Conservation (phyloP, 2,329 filamentous ascomycete species). For the Ceratocystis variospora region DNA sequence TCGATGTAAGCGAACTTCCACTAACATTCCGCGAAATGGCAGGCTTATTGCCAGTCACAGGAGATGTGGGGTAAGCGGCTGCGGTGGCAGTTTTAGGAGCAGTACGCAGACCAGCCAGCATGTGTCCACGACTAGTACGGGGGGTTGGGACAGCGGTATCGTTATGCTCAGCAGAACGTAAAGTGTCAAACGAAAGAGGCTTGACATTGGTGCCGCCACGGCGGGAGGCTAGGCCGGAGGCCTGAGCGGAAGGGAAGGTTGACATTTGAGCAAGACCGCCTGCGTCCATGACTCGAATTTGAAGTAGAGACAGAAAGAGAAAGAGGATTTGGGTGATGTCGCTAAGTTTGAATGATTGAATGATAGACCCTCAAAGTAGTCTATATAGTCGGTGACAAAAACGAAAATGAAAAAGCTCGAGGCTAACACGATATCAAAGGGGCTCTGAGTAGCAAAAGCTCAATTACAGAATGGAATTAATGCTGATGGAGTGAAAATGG, state of each 20-base stretch:
- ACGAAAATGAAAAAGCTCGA: background rate
- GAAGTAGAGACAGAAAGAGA: slow-evolving; percentile 1
- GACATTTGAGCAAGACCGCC: slow-evolving; percentile 97
- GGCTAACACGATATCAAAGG: slow-evolving; percentile 1
- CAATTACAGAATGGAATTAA: slow-evolving; percentile 5
- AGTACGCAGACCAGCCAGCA: slow-evolving; percentile 84
- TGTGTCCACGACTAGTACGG: slow-evolving; percentile 84
- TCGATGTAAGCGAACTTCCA: slow-evolving; percentile 33
- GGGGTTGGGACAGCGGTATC: slow-evolving; percentile 64
- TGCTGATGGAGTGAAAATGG: background rate
- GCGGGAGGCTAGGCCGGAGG: slow-evolving; percentile 69
- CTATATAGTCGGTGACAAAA: slow-evolving; percentile 13
- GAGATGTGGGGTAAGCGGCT: slow-evolving; percentile 56
- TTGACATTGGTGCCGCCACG: slow-evolving; percentile 82
- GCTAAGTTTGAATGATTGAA: slow-evolving; percentile 6
- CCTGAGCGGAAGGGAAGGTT: slow-evolving; percentile 58
- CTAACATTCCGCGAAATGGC: slow-evolving; percentile 33
- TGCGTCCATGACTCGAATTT: slow-evolving; percentile 61
- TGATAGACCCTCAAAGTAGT: slow-evolving; percentile 17
- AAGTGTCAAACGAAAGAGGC: slow-evolving; percentile 64
- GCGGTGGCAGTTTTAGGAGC: slow-evolving; percentile 75
- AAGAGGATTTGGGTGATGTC: slow-evolving; percentile 8
- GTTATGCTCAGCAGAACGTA: slow-evolving; percentile 53
- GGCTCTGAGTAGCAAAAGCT: slow-evolving; percentile 2
- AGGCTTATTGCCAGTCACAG: slow-evolving; percentile 30